These are phyloP conservation scores for Mucor mucedo DNA, from an alignment of 371 early-diverging fungal genomes.

Conservation along the genomic window DNA sequence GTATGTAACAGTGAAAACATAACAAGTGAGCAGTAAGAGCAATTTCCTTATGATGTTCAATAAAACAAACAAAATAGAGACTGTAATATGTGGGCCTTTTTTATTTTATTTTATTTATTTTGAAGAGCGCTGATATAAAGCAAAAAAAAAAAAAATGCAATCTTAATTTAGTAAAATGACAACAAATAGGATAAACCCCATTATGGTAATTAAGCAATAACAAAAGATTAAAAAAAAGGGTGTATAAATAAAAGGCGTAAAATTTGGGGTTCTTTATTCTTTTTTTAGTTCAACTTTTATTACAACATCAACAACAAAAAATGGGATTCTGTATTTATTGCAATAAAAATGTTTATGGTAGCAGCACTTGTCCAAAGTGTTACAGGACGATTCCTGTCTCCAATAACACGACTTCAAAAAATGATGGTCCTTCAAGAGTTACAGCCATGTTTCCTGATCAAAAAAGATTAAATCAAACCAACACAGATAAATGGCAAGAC, in stretches of 20 bases:
- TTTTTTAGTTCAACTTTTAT: conserved; percentile 2
- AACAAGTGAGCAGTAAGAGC: not conserved
- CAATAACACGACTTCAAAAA: not conserved
- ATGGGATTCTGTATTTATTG: conserved; percentile 36
- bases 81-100: too few relatives aligned
- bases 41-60: too few relatives aligned
- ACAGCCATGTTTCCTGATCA: conserved; percentile 15
- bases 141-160: not conserved
- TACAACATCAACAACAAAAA: not conserved
- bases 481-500: conserved; percentile 34
- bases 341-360: conserved; percentile 26
- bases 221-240: not conserved
- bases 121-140: too few relatives aligned
- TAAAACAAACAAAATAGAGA: too few relatives aligned
- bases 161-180: conserved; percentile 10
- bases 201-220: conserved; percentile 11
- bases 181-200: not conserved
- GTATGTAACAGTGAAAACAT: not conserved
- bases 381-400: conserved; percentile 14
- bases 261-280: not conserved
- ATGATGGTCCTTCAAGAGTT: conserved; percentile 7
- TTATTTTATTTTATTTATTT: conserved; percentile 3
- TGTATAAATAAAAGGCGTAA: not conserved
- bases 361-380: conserved; percentile 27
- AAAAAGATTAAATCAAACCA: conserved; percentile 16